Evolutionary conservation across 495 filamentous ascomycete genomes (phyloP).

Genomic region (Penicillium lividum): DNA sequence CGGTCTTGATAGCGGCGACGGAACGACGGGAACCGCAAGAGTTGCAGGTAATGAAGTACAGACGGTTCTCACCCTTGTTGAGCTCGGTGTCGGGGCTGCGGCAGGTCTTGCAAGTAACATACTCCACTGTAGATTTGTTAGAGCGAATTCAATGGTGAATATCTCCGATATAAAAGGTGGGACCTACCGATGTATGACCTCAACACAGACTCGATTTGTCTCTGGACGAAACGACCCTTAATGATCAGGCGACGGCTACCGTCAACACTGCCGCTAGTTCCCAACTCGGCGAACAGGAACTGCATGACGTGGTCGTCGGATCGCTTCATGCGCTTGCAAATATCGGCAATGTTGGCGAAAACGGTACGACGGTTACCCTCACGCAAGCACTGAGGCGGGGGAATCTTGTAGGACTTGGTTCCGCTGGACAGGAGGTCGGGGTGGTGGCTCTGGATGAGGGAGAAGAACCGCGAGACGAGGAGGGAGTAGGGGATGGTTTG

Average conservation of each 20-base stretch:
- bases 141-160: neutral
- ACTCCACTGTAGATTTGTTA: conserved; percentile 67
- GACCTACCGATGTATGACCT: conserved; percentile 86
- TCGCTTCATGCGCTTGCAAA: conserved; percentile 93
- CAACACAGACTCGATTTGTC: conserved; percentile 94
- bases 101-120: conserved; percentile 98
- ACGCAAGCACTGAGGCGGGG: conserved; percentile 96
- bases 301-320: conserved; percentile 95
- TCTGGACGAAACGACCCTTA: conserved; percentile 98
- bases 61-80: conserved; percentile 97
- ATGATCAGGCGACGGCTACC: conserved; percentile 92
- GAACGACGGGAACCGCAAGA: conserved; percentile 87
- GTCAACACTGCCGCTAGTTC: conserved; percentile 92
- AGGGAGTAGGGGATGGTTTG: conserved; percentile 78
- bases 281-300: conserved; percentile 96
- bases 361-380: conserved; percentile 99
- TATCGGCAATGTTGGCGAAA: conserved; percentile 95
- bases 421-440: conserved; percentile 88
- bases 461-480: conserved; percentile 88
- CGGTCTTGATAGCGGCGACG: conserved; percentile 97
- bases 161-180: neutral
- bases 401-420: conserved; percentile 95
- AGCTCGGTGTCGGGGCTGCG: conserved; percentile 91
- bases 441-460: conserved; percentile 86
- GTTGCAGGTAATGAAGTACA: conserved; percentile 83